Percentiles rank a stretch among this genome's conserved stretches.
Conservation (phyloP, 345 rosid genomes). For the Populus euphratica region DNA sequence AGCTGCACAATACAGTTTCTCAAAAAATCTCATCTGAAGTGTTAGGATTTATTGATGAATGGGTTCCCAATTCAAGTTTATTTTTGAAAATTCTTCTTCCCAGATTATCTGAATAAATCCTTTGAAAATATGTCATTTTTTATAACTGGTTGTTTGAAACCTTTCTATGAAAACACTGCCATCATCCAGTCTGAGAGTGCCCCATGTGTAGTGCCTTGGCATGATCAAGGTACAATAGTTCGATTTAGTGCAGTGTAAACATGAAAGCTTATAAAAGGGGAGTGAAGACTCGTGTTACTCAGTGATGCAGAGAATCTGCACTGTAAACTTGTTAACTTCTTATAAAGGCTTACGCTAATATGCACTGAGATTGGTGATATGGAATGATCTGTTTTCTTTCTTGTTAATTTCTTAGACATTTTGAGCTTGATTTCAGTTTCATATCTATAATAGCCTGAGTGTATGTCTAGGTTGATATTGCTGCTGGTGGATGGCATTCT, state of each 20-base stretch:
- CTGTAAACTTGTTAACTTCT: not conserved
- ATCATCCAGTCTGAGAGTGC: not conserved
- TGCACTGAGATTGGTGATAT: not conserved
- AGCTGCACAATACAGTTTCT: not conserved
- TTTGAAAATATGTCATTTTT: not conserved
- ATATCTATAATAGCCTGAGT: not conserved
- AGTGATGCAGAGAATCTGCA: not conserved
- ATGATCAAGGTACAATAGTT: not conserved
- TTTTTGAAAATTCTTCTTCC: not conserved
- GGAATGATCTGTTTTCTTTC: not conserved
- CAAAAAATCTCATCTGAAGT: not conserved
- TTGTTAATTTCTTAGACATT: not conserved
- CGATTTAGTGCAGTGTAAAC: not conserved
- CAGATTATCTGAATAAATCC: not conserved
- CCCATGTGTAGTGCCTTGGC: not conserved
- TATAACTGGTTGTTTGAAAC: not conserved
- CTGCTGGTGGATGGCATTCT: slow-evolving; percentile 99
- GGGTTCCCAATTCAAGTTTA: not conserved
- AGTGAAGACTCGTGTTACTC: not conserved
- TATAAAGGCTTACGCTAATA: not conserved
- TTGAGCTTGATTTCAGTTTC: slow-evolving; percentile 3
- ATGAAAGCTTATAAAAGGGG: not conserved
- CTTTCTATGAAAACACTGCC: not conserved
- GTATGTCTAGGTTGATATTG: slow-evolving; percentile 80
- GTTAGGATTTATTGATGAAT: not conserved